Evolutionary conservation across 768 basidiomycete genomes (phyloP).

Genomic region (Mycena vitilis): DNA sequence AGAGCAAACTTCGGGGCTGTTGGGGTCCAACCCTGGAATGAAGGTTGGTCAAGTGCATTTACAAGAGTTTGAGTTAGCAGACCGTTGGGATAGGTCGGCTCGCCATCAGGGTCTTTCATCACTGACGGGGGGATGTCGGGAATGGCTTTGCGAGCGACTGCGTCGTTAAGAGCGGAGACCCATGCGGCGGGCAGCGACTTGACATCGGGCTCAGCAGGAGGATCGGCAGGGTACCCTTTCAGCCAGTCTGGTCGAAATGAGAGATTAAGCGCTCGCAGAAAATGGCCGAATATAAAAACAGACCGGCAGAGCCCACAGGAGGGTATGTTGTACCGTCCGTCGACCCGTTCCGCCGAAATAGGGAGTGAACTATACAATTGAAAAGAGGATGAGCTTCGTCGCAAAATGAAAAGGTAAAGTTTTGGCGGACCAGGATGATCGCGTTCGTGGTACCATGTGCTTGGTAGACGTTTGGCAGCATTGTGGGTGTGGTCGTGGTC

Average conservation of each 20-base stretch:
- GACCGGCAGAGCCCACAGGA: constrained; percentile 25
- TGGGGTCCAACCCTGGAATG: constrained; percentile 43
- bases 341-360: constrained; percentile 66
- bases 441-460: constrained; percentile 69
- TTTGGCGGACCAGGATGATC: constrained; percentile 52
- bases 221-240: constrained; percentile 21
- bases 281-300: not conserved
- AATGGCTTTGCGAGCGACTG: constrained; percentile 76
- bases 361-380: constrained; percentile 45
- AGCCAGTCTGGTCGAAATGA: constrained; percentile 18
- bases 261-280: not conserved
- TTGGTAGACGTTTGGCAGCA: constrained; percentile 45
- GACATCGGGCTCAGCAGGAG: constrained; percentile 13
- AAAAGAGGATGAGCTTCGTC: too few species aligned
- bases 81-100: constrained; percentile 56
- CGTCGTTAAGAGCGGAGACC: constrained; percentile 62
- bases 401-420: not conserved
- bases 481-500: constrained; percentile 21
- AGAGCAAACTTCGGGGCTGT: constrained; percentile 74
- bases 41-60: not conserved
- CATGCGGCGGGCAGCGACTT: constrained; percentile 21
- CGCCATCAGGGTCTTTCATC: constrained; percentile 45
- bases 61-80: not conserved
- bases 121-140: constrained; percentile 70
- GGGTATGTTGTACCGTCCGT: constrained; percentile 47